Evolutionary conservation across 2,329 filamentous ascomycete species (phyloP).

Genomic region (Pseudogymnoascus pannorum): DNA sequence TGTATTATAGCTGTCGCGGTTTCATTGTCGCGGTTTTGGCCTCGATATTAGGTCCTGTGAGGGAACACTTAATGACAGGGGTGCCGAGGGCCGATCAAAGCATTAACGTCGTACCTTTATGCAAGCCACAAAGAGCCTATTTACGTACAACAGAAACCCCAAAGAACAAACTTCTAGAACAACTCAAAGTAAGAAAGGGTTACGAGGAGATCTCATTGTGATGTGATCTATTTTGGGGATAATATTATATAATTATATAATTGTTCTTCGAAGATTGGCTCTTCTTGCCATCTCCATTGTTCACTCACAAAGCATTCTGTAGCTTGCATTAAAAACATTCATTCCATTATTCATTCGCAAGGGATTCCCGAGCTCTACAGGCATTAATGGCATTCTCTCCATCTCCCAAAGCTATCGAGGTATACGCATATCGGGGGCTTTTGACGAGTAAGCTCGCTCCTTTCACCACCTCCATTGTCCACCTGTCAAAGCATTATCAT

Average conservation of each 20-base stretch:
- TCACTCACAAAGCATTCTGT: background rate
- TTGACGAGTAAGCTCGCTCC: background rate
- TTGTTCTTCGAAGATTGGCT: background rate
- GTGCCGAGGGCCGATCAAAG: conserved; percentile 8
- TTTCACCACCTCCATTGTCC: background rate
- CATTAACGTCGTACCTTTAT: background rate
- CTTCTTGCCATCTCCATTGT: background rate
- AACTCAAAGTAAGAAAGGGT: background rate
- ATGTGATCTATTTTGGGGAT: background rate
- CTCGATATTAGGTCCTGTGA: conserved; percentile 7
- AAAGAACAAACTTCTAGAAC: conserved; percentile 1
- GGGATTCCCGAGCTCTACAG: background rate
- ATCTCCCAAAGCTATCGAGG: background rate
- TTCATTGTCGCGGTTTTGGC: conserved; percentile 5
- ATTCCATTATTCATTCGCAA: background rate
- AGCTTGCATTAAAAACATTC: background rate
- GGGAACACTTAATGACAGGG: conserved; percentile 8
- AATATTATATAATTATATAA: background rate
- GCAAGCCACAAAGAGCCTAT: conserved; percentile 2
- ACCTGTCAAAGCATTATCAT: background rate
- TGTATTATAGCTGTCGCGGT: conserved; percentile 6
- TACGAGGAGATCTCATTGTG: background rate
- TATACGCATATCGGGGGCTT: background rate
- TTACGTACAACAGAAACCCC: background rate
- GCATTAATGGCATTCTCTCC: background rate